phyloP scores from a whole-genome alignment of 345 rosid genomes.

The Moricandia arvensis region DNA sequence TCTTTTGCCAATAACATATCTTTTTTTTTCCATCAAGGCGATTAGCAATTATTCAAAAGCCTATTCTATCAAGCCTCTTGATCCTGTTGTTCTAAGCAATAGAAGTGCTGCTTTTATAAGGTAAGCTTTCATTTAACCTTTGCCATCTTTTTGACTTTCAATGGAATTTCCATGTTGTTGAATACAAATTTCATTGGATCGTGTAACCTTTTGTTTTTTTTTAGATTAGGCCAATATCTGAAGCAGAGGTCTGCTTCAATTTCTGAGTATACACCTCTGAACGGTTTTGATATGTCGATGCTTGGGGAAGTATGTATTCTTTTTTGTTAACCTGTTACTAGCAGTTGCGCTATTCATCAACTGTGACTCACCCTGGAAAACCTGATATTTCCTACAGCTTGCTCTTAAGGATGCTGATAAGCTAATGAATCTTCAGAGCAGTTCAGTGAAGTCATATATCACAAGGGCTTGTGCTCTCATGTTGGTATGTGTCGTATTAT shows the following conservation, averaged over 20 bases:
- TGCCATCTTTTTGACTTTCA: neutral
- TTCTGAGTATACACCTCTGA: slow-evolving; percentile 72
- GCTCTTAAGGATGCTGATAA: slow-evolving; percentile 93
- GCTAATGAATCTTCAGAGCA: slow-evolving; percentile 52
- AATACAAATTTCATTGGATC: no score
- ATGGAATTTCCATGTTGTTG: slow-evolving; percentile 4
- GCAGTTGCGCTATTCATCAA: neutral
- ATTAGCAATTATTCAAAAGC: slow-evolving; percentile 76
- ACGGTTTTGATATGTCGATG: slow-evolving; percentile 87
- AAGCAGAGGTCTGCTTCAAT: slow-evolving; percentile 66
- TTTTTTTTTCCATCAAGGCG: slow-evolving; percentile 51
- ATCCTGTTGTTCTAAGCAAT: slow-evolving; percentile 76
- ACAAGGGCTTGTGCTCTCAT: slow-evolving; percentile 70
- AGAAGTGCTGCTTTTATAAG: slow-evolving; percentile 82
- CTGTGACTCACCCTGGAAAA: slow-evolving; percentile 10
- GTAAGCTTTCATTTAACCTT: slow-evolving; percentile 38
- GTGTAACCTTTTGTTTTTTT: slow-evolving; percentile 12
- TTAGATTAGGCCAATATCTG: slow-evolving; percentile 74
- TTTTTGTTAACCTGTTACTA: slow-evolving; percentile 15
- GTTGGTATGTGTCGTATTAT: slow-evolving; percentile 51
- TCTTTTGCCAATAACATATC: neutral
- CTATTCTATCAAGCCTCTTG: slow-evolving; percentile 61
- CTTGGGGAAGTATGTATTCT: slow-evolving; percentile 79
- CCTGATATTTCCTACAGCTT: slow-evolving; percentile 53
- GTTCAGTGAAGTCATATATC: slow-evolving; percentile 54